Conservation (phyloP, 306 rosid genomes). For the Cyamopsis tetragonoloba region DNA sequence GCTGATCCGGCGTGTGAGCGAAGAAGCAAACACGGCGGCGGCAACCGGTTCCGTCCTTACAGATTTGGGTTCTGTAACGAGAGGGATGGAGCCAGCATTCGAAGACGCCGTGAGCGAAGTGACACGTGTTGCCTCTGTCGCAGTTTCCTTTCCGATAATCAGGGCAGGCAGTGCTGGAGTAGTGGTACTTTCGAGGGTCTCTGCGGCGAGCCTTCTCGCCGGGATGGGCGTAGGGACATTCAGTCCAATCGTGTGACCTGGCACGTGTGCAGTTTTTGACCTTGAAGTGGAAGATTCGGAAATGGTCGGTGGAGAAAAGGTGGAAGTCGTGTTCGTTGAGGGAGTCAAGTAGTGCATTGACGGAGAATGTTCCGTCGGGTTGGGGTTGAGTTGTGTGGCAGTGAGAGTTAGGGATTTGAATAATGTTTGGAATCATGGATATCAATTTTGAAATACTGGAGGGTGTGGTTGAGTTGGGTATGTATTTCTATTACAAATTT, state of each 20-base stretch:
- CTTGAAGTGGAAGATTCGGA: conserved; percentile 87
- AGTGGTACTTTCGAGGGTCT: conserved; percentile 65
- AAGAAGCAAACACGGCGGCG: conserved; percentile 83
- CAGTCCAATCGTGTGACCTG: conserved; percentile 88
- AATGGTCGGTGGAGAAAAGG: conserved; percentile 56
- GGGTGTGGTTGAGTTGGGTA: background rate
- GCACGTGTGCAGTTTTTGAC: conserved; percentile 59
- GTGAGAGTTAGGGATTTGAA: conserved; percentile 37
- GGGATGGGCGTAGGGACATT: conserved; percentile 90
- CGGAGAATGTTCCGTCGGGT: conserved; percentile 23
- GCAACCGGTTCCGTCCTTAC: conserved; percentile 72
- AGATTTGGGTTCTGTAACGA: conserved; percentile 83
- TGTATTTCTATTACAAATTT: no score
- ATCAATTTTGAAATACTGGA: no score
- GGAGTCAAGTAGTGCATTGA: background rate
- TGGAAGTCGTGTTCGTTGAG: conserved; percentile 31
- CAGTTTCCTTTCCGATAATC: conserved; percentile 77
- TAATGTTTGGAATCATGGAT: conserved; percentile 32
- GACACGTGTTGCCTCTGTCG: conserved; percentile 64
- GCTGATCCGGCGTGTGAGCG: conserved; percentile 79
- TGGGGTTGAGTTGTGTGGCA: conserved; percentile 40
- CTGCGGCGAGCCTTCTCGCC: conserved; percentile 93
- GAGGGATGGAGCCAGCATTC: conserved; percentile 97
- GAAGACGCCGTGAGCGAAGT: conserved; percentile 87
- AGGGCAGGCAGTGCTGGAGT: conserved; percentile 68